Percentiles rank a stretch among this genome's conserved stretches.
These are phyloP conservation scores for Cupressus sempervirens DNA, from an alignment of 75 land plant genomes.

Conservation along the genomic window DNA sequence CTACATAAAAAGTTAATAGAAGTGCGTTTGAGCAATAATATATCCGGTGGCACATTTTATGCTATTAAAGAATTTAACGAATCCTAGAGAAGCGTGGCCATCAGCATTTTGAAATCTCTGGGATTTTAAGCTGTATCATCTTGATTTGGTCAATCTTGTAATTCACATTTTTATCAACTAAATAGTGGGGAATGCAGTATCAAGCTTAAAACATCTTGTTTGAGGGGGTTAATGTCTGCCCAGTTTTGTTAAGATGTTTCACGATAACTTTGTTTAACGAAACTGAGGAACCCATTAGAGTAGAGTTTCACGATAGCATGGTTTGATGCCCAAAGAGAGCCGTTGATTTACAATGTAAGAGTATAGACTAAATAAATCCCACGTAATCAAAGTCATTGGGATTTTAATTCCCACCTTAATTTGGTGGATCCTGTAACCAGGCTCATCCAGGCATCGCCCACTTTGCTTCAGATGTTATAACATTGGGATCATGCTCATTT, in stretches of 20 bases:
- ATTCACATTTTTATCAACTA: not conserved
- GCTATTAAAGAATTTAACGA: not conserved
- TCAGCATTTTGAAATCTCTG: not conserved
- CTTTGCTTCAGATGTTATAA: too few species aligned
- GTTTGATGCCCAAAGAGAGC: not conserved
- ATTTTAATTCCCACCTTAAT: not conserved
- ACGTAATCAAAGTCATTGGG: not conserved
- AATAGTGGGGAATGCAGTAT: not conserved
- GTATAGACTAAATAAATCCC: not conserved
- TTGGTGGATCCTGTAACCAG: not conserved
- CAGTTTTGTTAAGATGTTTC: not conserved
- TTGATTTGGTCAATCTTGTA: not conserved
- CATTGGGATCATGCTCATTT: too few species aligned
- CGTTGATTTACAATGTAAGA: not conserved
- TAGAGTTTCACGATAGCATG: too few species aligned
- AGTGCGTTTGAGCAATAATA: not conserved
- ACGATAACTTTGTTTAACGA: not conserved
- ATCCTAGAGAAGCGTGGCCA: not conserved
- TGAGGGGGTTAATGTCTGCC: not conserved
- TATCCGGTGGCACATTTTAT: not conserved
- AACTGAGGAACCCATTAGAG: not conserved
- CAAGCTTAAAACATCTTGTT: not conserved
- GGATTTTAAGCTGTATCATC: not conserved
- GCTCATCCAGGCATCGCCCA: not conserved
- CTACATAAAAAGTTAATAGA: not conserved